These are phyloP conservation scores for Reutealis trisperma DNA, from an alignment of 345 rosid genomes.

Conservation along the genomic window DNA sequence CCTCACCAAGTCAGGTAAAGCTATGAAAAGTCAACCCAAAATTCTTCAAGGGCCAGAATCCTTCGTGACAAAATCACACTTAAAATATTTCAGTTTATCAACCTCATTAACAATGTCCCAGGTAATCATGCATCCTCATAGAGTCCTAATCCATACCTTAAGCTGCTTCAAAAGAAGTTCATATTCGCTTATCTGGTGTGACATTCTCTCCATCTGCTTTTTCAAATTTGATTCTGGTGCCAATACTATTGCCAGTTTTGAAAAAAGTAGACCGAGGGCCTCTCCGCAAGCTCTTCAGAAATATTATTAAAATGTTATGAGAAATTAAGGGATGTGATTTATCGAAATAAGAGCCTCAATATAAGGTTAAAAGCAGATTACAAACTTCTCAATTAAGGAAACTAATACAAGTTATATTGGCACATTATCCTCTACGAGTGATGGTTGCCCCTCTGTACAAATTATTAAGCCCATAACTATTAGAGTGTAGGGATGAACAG, in stretches of 20 bases:
- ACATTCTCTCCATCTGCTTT: conserved; percentile 44
- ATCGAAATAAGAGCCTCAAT: neutral
- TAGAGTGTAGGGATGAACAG: neutral
- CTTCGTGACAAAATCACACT: conserved; percentile 1
- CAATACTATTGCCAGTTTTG: conserved; percentile 34
- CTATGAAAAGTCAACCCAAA: conserved; percentile 11
- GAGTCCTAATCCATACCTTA: conserved; percentile 46
- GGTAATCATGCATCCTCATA: conserved; percentile 1
- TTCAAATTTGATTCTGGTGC: conserved; percentile 38
- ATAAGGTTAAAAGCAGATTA: neutral
- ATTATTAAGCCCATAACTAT: neutral
- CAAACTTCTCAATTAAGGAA: neutral
- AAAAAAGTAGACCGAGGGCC: conserved; percentile 37
- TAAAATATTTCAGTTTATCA: neutral
- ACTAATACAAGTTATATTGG: neutral
- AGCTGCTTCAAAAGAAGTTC: conserved; percentile 59
- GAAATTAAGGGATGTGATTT: conserved; percentile 2
- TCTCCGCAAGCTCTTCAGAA: conserved; percentile 37
- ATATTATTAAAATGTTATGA: conserved; percentile 7
- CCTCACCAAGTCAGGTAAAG: conserved; percentile 4
- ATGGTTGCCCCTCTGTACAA: neutral
- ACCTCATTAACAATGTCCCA: neutral
- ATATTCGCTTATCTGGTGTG: conserved; percentile 53
- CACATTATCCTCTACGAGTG: neutral
- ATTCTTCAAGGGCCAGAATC: conserved; percentile 1